A percentile compares a stretch with the other conserved stretches of the same genome.
phyloP scores from a whole-genome alignment of 352 stramenopile species.

The Pythium sukuiense region DNA sequence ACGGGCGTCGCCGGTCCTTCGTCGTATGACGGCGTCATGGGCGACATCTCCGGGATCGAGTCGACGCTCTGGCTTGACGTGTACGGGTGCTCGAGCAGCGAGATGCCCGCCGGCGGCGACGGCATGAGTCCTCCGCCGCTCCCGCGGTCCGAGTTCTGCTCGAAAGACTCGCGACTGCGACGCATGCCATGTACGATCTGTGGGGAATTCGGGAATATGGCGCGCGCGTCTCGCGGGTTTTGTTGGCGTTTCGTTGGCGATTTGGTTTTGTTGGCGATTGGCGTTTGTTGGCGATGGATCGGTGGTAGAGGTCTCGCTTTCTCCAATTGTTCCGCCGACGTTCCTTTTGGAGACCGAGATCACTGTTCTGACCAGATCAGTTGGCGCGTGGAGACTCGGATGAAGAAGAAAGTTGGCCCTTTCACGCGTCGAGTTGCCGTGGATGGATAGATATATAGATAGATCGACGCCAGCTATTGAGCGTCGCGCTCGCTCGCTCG shows the following conservation, averaged over 20 bases:
- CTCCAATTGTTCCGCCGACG: neutral
- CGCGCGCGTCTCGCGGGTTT: neutral
- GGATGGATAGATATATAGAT: neutral
- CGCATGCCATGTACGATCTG: slow-evolving; percentile 17
- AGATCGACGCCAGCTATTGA: neutral
- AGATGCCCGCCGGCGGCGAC: slow-evolving; percentile 21
- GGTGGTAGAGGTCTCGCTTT: neutral
- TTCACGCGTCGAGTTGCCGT: neutral
- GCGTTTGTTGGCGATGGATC: neutral
- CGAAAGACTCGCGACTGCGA: slow-evolving; percentile 27
- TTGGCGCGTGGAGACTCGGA: neutral
- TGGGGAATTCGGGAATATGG: neutral
- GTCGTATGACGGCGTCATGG: slow-evolving; percentile 11
- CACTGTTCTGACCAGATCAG: neutral
- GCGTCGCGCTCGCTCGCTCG: neutral
- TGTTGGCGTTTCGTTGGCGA: neutral
- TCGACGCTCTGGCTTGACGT: slow-evolving; percentile 20
- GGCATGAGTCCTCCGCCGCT: slow-evolving; percentile 7
- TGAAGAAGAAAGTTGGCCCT: neutral
- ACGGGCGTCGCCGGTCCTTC: slow-evolving; percentile 13
- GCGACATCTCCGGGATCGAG: slow-evolving; percentile 30
- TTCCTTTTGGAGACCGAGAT: neutral
- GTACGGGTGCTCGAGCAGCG: slow-evolving; percentile 27
- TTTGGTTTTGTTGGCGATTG: neutral
- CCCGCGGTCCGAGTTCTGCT: slow-evolving; percentile 5